phyloP scores from a whole-genome alignment of 768 basidiomycete genomes.

The Suillus sp. region DNA sequence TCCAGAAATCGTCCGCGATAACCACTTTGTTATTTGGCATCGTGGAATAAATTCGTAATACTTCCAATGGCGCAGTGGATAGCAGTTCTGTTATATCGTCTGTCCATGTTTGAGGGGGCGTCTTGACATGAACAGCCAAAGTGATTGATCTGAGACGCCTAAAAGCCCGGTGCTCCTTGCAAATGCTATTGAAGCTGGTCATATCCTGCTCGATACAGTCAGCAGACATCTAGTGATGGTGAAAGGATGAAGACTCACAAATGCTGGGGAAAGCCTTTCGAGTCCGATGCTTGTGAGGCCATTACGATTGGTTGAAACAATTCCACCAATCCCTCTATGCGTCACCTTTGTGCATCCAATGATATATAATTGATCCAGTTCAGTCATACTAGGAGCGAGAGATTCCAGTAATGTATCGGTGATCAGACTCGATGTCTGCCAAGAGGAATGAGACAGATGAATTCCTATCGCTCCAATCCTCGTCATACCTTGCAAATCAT shows the following conservation, averaged over 20 bases:
- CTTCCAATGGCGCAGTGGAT: conserved; percentile 50
- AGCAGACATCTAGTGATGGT: conserved; percentile 1
- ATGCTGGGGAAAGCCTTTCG: conserved; percentile 61
- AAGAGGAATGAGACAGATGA: conserved; percentile 2
- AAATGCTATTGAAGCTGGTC: conserved; percentile 43
- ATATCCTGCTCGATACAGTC: conserved; percentile 49
- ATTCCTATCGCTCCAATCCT: neutral
- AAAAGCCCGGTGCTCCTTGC: conserved; percentile 40
- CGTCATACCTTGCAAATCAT: conserved; percentile 67
- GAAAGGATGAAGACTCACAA: conserved; percentile 45
- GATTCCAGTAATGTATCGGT: conserved; percentile 56
- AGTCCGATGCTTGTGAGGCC: conserved; percentile 59
- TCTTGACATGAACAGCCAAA: conserved; percentile 47
- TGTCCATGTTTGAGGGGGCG: conserved; percentile 47
- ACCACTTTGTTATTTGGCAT: conserved; percentile 41
- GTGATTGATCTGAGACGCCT: conserved; percentile 56
- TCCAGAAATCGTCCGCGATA: conserved; percentile 53
- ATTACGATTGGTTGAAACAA: conserved; percentile 45
- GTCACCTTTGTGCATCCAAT: conserved; percentile 73
- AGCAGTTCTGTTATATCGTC: conserved; percentile 45
- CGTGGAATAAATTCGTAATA: conserved; percentile 64
- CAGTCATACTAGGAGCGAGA: conserved; percentile 49
- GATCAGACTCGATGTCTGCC: conserved; percentile 56
- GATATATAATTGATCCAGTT: conserved; percentile 59
- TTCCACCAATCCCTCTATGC: conserved; percentile 54